phyloP scores from a whole-genome alignment of 352 stramenopile species.

The Phytophthora tubulina region DNA sequence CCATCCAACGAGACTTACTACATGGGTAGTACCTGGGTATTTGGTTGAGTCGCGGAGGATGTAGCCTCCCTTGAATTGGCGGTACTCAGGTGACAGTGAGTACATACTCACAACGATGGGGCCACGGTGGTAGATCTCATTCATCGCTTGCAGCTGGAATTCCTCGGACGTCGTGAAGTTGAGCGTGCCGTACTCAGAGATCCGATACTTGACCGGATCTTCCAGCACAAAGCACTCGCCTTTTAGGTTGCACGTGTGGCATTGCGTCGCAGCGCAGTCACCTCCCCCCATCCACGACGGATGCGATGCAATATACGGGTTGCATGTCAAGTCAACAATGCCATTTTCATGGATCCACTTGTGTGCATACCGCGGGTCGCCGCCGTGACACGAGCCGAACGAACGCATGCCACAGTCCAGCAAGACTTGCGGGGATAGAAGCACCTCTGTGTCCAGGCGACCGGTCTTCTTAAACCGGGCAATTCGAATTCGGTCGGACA shows the following conservation, averaged over 20 bases:
- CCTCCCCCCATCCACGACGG: conserved; percentile 75
- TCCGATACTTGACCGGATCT: conserved; percentile 71
- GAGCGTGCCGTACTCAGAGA: conserved; percentile 81
- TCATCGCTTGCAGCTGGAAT: conserved; percentile 90
- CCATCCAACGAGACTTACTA: conserved; percentile 97
- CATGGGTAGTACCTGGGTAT: conserved; percentile 86
- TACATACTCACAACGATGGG: conserved; percentile 95
- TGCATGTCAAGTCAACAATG: conserved; percentile 85
- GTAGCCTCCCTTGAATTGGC: conserved; percentile 92
- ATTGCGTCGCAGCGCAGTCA: conserved; percentile 71
- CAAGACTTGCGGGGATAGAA: conserved; percentile 76
- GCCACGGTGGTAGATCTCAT: conserved; percentile 96
- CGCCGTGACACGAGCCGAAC: conserved; percentile 81
- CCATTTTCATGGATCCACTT: conserved; percentile 89
- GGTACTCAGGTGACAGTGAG: conserved; percentile 74
- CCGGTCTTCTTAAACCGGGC: conserved; percentile 69
- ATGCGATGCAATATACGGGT: conserved; percentile 84
- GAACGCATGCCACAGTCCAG: conserved; percentile 85
- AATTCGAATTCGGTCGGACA: conserved; percentile 87
- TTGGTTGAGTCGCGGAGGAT: conserved; percentile 90
- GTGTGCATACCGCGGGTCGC: conserved; percentile 82
- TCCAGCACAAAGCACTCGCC: conserved; percentile 68
- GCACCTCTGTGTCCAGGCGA: conserved; percentile 60
- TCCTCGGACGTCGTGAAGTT: conserved; percentile 71
- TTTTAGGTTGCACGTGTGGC: conserved; percentile 68